Evolutionary conservation across 2,329 filamentous ascomycete genomes (phyloP), one percentile per base, ranked within the genome.

Genomic region (Colletotrichum theobromicola): DNA sequence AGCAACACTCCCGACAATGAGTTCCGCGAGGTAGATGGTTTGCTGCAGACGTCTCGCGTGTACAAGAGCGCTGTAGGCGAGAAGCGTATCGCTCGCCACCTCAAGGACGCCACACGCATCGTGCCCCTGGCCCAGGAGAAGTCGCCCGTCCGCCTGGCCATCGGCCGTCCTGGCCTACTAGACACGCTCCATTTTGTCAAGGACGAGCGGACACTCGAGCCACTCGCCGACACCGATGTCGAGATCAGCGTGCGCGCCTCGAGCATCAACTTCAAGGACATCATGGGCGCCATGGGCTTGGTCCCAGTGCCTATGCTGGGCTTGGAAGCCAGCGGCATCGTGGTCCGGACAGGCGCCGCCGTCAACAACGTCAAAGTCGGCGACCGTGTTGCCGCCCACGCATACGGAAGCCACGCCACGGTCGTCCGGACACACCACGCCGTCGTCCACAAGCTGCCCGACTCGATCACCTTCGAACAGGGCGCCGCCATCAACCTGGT

Each of bases 241-340:
- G 81, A 84, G 70, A 77, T 85, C 8, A 74, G 81, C 42, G 65
- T 78, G 2, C 77, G 78, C 66, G 81, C 82, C 4, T 77, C 76
- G 3, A 81, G 82, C 10, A 65, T 85, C 26, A 85, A 84, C 65
- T 84, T 84, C 72, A 72, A 76, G 8, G 85, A 86, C 70, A 77
- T 84, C 21, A 77, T 84, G 13, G 78, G 80, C 16, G 79, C 81
- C 10, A 75, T 78, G 70, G 78, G 78, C 13, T 70, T 77, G 37
- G 71, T 79, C 28, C 77, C 79, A 7, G 79, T 81, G 62, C 62
- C 72, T 26, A 65, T 70, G 18, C 63, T 79, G 13, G 76, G 77
- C n/a, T 76, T 78, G 24, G 84, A 85, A 71, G 76, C 69, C 21
- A 67, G 76, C 8, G 79, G 78, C 12, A 60, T 79, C 37, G 75